Conservation (phyloP, 768 basidiomycete genomes). For the Amanita molliuscula region DNA sequence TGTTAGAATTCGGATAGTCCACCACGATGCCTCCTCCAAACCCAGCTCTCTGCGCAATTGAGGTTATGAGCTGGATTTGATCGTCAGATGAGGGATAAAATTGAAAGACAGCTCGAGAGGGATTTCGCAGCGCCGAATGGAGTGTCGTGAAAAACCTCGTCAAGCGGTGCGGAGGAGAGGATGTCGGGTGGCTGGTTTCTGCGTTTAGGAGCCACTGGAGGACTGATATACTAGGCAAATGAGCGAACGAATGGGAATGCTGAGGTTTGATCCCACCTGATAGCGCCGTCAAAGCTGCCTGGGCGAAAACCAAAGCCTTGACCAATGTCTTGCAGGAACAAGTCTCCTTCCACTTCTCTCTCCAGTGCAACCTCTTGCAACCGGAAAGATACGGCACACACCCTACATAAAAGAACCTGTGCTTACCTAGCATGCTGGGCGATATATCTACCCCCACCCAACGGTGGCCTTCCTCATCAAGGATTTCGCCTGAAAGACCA, state of each 20-base stretch:
- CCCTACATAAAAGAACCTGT: neutral
- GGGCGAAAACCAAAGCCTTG: constrained; percentile 97
- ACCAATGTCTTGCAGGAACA: constrained; percentile 95
- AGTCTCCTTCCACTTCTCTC: constrained; percentile 89
- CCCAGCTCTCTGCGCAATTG: constrained; percentile 86
- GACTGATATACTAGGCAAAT: constrained; percentile 75
- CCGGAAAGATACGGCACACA: neutral
- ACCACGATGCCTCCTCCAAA: constrained; percentile 96
- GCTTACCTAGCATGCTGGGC: constrained; percentile 93
- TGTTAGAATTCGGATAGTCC: constrained; percentile 95
- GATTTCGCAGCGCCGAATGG: constrained; percentile 77
- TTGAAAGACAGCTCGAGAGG: constrained; percentile 79
- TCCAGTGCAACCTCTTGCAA: constrained; percentile 85
- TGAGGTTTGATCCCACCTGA: constrained; percentile 46
- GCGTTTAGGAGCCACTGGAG: constrained; percentile 98
- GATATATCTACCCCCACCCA: constrained; percentile 95
- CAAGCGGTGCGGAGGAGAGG: constrained; percentile 79
- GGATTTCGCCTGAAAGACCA: constrained; percentile 92
- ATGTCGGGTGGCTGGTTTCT: constrained; percentile 82
- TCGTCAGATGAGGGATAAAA: constrained; percentile 98
- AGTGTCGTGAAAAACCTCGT: constrained; percentile 89
- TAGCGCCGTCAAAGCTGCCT: constrained; percentile 95
- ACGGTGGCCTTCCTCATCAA: constrained; percentile 86
- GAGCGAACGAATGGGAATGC: constrained; percentile 1
- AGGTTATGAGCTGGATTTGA: constrained; percentile 91